phyloP scores from a whole-genome alignment of 768 basidiomycete genomes.

The Naganishia onofrii region DNA sequence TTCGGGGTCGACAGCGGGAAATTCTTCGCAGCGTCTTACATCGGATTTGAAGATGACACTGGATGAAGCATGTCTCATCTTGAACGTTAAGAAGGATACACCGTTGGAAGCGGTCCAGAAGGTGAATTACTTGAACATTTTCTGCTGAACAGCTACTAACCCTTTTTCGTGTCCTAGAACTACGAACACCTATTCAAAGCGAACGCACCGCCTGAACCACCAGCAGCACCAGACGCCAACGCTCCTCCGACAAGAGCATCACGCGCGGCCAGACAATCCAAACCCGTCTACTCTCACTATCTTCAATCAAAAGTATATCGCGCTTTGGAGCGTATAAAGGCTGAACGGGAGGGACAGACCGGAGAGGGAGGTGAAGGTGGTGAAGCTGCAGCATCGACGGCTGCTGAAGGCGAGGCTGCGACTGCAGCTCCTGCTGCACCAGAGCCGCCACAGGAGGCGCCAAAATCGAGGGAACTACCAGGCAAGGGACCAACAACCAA shows the following conservation, averaged over 20 bases:
- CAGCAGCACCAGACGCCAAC: slow-evolving; percentile 55
- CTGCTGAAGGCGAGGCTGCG: slow-evolving; percentile 2
- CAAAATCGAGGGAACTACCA: slow-evolving; percentile 12
- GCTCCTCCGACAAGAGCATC: slow-evolving; percentile 18
- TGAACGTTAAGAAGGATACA: slow-evolving; percentile 79
- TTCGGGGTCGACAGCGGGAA: slow-evolving; percentile 60
- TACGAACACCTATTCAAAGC: slow-evolving; percentile 91
- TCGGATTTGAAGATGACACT: slow-evolving; percentile 86
- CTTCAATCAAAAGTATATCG: slow-evolving; percentile 95
- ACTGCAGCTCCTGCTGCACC: not conserved
- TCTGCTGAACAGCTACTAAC: not conserved
- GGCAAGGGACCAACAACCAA: slow-evolving; percentile 16
- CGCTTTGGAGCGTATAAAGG: slow-evolving; percentile 90
- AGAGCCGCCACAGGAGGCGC: slow-evolving; percentile 6
- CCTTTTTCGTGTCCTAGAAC: slow-evolving; percentile 59
- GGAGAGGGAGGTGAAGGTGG: slow-evolving; percentile 26
- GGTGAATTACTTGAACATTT: slow-evolving; percentile 56
- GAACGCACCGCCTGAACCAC: slow-evolving; percentile 69
- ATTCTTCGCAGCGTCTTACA: slow-evolving; percentile 60
- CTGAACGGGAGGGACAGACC: slow-evolving; percentile 59
- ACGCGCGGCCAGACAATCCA: slow-evolving; percentile 31
- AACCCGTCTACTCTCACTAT: slow-evolving; percentile 70
- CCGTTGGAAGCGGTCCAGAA: slow-evolving; percentile 67
- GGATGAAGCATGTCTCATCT: slow-evolving; percentile 88
- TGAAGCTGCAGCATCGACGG: slow-evolving; percentile 4